phyloP scores from a whole-genome alignment of 1,139 yeast genomes.

The Lodderomyces oxycetoniae region DNA sequence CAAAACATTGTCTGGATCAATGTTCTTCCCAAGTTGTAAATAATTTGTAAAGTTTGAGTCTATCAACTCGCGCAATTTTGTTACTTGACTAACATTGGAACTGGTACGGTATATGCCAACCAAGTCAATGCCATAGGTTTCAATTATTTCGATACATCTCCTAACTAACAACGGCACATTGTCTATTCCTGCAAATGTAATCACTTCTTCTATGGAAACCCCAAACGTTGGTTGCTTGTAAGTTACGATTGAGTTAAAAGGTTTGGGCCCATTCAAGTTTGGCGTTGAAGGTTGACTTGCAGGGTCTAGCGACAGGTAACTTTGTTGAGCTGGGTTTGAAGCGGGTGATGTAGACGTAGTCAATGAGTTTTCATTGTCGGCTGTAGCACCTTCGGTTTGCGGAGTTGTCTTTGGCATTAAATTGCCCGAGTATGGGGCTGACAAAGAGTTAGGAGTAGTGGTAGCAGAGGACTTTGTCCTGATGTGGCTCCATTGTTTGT shows the following conservation, averaged over 20 bases:
- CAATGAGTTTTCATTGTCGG: slow-evolving; percentile 3
- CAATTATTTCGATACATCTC: slow-evolving; percentile 83
- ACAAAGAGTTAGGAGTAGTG: slow-evolving; percentile 1
- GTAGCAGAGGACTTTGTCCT: slow-evolving; percentile 4
- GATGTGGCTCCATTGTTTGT: slow-evolving; percentile 9
- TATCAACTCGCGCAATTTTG: slow-evolving; percentile 65
- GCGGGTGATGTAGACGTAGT: slow-evolving; percentile 3
- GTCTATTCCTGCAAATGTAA: slow-evolving; percentile 76
- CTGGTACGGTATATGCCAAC: slow-evolving; percentile 89
- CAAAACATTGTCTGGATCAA: slow-evolving; percentile 40
- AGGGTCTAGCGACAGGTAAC: slow-evolving; percentile 37
- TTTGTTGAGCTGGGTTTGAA: not conserved
- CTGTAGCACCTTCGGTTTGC: not conserved
- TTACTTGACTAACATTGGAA: slow-evolving; percentile 73
- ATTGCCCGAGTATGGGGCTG: slow-evolving; percentile 5
- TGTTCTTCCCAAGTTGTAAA: slow-evolving; percentile 39
- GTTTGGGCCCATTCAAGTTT: slow-evolving; percentile 41
- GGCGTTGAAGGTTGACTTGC: slow-evolving; percentile 20
- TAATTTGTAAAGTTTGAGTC: slow-evolving; percentile 74
- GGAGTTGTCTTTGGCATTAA: slow-evolving; percentile 2
- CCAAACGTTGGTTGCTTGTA: slow-evolving; percentile 63
- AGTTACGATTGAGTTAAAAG: slow-evolving; percentile 20
- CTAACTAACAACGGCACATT: slow-evolving; percentile 90
- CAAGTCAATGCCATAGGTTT: slow-evolving; percentile 71
- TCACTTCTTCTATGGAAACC: slow-evolving; percentile 66